These are phyloP conservation scores for Rubroboletus satanas DNA, from an alignment of 768 basidiomycete species.

Conservation along the genomic window DNA sequence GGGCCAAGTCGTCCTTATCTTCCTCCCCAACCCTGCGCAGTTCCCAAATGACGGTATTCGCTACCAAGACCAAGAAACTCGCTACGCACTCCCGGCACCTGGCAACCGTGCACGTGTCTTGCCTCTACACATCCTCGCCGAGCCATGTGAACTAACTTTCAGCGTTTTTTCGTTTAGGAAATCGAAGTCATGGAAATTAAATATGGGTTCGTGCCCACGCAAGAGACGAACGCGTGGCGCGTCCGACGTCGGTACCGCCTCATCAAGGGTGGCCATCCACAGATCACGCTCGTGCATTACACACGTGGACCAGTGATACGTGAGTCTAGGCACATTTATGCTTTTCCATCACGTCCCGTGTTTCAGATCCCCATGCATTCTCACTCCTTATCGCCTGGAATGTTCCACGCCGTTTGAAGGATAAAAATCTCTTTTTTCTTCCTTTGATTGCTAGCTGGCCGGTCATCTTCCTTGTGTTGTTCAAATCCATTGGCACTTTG, in stretches of 20 bases:
- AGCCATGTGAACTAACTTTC: not conserved
- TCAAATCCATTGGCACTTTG: not conserved
- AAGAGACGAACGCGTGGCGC: conserved; percentile 63
- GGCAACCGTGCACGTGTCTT: conserved; percentile 50
- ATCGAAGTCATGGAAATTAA: conserved; percentile 73
- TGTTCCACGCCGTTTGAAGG: not conserved
- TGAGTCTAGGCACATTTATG: conserved; percentile 37
- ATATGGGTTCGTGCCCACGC: conserved; percentile 70
- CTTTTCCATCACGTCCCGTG: conserved; percentile 3
- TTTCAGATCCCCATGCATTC: conserved; percentile 19
- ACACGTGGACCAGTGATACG: conserved; percentile 58
- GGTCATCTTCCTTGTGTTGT: not conserved
- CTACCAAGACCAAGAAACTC: conserved; percentile 69
- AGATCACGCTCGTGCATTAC: conserved; percentile 76
- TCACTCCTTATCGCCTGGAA: conserved; percentile 10
- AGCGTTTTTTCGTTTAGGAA: conserved; percentile 44
- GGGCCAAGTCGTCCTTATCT: conserved; percentile 64
- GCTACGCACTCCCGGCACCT: conserved; percentile 46
- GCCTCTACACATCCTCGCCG: not conserved
- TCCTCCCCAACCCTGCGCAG: conserved; percentile 51
- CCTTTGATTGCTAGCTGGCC: not conserved
- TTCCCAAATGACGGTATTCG: conserved; percentile 78
- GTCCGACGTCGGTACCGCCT: conserved; percentile 70
- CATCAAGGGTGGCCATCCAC: conserved; percentile 65
- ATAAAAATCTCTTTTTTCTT: not conserved